These are phyloP conservation scores for Talaromyces proteolyticus DNA, from an alignment of 495 filamentous ascomycete genomes.

Conservation along the genomic window DNA sequence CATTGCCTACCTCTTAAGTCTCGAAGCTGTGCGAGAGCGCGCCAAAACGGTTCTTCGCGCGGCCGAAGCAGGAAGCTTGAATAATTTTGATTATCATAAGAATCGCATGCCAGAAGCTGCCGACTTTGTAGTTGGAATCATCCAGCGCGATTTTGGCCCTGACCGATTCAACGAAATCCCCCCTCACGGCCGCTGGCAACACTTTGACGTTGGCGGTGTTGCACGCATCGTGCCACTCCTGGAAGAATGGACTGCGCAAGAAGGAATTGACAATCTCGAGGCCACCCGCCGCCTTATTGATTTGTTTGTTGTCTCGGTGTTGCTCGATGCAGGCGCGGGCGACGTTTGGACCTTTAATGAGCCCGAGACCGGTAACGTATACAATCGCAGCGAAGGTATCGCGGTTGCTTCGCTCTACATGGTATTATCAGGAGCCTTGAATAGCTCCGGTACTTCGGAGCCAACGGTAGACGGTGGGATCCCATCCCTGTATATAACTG, in stretches of 20 bases:
- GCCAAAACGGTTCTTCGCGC: constrained; percentile 23
- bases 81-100: constrained; percentile 27
- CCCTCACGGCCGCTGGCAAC: constrained; percentile 82
- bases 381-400: constrained; percentile 52
- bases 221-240: constrained; percentile 72
- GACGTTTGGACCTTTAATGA: constrained; percentile 61
- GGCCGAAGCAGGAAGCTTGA: constrained; percentile 23
- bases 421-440: constrained; percentile 48
- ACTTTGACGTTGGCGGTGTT: constrained; percentile 78
- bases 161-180: constrained; percentile 48
- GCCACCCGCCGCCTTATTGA: constrained; percentile 73
- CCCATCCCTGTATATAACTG: background rate
- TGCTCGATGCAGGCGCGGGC: constrained; percentile 84
- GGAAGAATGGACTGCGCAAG: constrained; percentile 50
- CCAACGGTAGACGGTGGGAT: background rate
- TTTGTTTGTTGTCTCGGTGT: constrained; percentile 83
- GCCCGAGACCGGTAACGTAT: constrained; percentile 38
- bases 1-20: constrained; percentile 27
- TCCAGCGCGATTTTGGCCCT: constrained; percentile 50
- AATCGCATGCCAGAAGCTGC: constrained; percentile 20
- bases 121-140: constrained; percentile 26
- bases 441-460: constrained; percentile 6
- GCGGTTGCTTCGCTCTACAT: constrained; percentile 55
- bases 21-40: constrained; percentile 29
- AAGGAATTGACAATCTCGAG: constrained; percentile 59